Evolutionary conservation across 768 basidiomycete species (phyloP), one percentile per base, ranked within the genome.

Genomic region (Tylopilus plumbeoviolaceoides): DNA sequence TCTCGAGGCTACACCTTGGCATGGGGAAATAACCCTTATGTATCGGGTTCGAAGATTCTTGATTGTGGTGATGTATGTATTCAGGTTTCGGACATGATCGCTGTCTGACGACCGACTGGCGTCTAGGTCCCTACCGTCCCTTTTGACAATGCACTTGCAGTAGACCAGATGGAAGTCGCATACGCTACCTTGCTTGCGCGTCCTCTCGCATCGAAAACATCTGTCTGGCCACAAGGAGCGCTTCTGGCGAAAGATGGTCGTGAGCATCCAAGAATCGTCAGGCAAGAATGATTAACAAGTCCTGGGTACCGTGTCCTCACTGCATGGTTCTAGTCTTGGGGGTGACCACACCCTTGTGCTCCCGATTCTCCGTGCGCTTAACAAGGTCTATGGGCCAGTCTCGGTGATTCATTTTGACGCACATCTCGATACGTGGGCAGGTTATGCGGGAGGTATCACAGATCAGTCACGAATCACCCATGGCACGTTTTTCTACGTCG

Each of bases 261-360:
- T 42, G 78, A 79, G 50, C 87, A 88, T 63, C 92, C 93, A 0
- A 78, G 86, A 36, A 84, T 95, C 42, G 69, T 94, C 54, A 86
- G 86, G 70, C 74, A 51, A 44, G 57, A 15, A 10, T 2, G 50
- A 4, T n/a, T 2, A 15, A 31, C n/a, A 6, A 18, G 7, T 31
- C 4, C 25, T 39, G 35, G 33, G 17, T 17, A 28, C 14, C 28
- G 10, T 10, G 10, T 31, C 15, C 54, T 55, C 49, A 50, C 35
- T 10, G 17, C 2, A 33, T 42, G 33, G 6, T 30, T 39, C 43
- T 46, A 68, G 67, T 50, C 74, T 90, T 27, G 93, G 93, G 23
- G 92, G 92, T 7, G 92, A 94, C 62, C 92, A 94, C 67, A 91
- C 91, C 14, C 88, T 93, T 57, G 91, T 86, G 8, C 78, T 92